Conservation (phyloP, 495 filamentous ascomycete genomes). For the Trichoderma gamsii region DNA sequence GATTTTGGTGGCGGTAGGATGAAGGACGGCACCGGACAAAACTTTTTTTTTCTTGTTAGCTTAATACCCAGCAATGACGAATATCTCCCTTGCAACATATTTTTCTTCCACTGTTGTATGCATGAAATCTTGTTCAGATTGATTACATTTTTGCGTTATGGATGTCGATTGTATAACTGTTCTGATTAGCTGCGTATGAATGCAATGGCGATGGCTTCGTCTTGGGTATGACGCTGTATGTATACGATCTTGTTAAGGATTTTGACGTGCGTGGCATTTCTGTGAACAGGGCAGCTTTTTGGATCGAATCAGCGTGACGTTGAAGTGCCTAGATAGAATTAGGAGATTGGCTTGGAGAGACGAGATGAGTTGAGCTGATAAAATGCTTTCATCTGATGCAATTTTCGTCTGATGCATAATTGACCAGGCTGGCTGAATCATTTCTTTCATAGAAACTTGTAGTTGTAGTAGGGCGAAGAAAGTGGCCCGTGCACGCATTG, state of each 20-base stretch:
- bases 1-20: not conserved
- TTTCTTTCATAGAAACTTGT: not conserved
- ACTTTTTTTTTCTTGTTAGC: not conserved
- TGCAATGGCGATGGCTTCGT: not conserved
- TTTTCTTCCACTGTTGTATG: no score
- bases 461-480: not conserved
- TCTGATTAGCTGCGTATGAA: not conserved
- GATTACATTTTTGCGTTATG: not conserved
- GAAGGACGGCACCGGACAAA: not conserved
- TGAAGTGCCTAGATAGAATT: no score
- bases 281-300: not conserved
- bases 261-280: not conserved
- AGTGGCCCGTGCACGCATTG: slow-evolving; percentile 11
- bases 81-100: not conserved
- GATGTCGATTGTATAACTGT: not conserved
- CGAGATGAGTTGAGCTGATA: no score
- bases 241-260: not conserved
- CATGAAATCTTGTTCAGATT: not conserved
- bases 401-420: no score
- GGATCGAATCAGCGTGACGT: no score
- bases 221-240: not conserved
- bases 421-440: no score
- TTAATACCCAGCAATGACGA: slow-evolving; percentile 9
- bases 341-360: no score
- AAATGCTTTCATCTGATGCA: no score